Evolutionary conservation across 257 asterid species (phyloP).

Genomic region (Nyctanthes arbortristis): DNA sequence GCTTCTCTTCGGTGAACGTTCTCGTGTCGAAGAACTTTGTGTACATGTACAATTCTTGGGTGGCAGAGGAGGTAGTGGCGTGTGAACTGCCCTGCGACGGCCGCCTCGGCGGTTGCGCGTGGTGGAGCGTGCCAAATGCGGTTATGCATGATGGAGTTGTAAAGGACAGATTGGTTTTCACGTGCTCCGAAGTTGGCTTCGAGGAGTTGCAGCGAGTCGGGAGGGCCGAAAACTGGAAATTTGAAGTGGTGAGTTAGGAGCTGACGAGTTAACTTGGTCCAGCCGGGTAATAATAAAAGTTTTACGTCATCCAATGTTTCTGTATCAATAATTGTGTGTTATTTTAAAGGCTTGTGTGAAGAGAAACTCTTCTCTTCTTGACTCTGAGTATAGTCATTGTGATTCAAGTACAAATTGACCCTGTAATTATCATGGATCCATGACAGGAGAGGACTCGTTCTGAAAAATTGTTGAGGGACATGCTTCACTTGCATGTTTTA

Average conservation of each 20-base stretch:
- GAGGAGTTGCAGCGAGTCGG: conserved; percentile 44
- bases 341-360: no score
- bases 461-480: no score
- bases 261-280: not conserved
- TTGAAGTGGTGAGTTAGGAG: conserved; percentile 16
- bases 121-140: conserved; percentile 62
- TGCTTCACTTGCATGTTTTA: no score
- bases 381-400: no score
- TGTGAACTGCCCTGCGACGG: conserved; percentile 49
- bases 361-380: no score
- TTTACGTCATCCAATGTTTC: no score
- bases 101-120: conserved; percentile 44
- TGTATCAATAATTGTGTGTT: no score
- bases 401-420: no score
- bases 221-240: conserved; percentile 24
- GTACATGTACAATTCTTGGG: conserved; percentile 43
- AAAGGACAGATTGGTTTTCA: conserved; percentile 39
- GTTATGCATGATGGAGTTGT: conserved; percentile 36
- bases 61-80: conserved; percentile 59
- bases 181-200: conserved; percentile 54
- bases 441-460: no score
- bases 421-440: no score
- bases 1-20: conserved; percentile 30
- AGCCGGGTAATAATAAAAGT: no score
- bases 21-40: conserved; percentile 43